A percentile compares a stretch with the other conserved stretches of the same genome.
Conservation (phyloP, 176 grass and related monocot species). For the Musa troglodytarum region DNA sequence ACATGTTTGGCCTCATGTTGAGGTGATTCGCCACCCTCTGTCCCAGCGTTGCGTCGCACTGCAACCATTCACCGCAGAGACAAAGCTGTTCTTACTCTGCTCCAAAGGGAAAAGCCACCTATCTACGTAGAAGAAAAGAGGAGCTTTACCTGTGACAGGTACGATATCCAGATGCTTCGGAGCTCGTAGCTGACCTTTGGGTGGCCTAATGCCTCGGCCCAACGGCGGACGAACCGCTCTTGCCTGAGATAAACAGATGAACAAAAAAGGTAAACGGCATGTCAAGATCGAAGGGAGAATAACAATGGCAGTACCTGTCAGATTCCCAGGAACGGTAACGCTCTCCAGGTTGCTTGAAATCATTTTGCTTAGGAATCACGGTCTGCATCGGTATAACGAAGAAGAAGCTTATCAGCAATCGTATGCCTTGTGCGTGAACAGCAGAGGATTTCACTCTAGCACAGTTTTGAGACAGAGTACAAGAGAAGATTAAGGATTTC, state of each 20-base stretch:
- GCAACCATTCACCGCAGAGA: not conserved
- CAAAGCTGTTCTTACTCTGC: too few relatives aligned
- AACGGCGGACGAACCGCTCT: conserved; percentile 53
- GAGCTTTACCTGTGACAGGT: conserved; percentile 44
- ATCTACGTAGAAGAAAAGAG: not conserved
- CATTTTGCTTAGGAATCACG: conserved; percentile 45
- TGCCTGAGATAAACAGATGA: conserved; percentile 25
- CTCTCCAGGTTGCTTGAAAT: conserved; percentile 84
- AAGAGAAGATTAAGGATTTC: too few relatives aligned
- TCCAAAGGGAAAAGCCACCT: too few relatives aligned
- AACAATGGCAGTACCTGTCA: conserved; percentile 29
- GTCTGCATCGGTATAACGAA: not conserved
- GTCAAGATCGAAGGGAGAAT: not conserved
- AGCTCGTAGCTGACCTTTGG: conserved; percentile 83
- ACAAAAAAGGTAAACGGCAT: not conserved
- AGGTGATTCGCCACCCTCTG: conserved; percentile 59
- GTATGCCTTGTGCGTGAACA: too few relatives aligned
- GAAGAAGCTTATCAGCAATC: too few relatives aligned
- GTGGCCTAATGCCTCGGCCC: conserved; percentile 25
- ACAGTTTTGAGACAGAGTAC: too few relatives aligned
- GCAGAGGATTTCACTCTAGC: too few relatives aligned
- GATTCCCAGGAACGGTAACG: conserved; percentile 57
- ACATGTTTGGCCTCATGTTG: conserved; percentile 40
- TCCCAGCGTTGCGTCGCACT: conserved; percentile 46
- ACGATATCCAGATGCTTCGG: conserved; percentile 49